A percentile compares a stretch with the other conserved stretches of the same genome.
These are phyloP conservation scores for Lupinus albus DNA, from an alignment of 306 rosid species.

Conservation along the genomic window DNA sequence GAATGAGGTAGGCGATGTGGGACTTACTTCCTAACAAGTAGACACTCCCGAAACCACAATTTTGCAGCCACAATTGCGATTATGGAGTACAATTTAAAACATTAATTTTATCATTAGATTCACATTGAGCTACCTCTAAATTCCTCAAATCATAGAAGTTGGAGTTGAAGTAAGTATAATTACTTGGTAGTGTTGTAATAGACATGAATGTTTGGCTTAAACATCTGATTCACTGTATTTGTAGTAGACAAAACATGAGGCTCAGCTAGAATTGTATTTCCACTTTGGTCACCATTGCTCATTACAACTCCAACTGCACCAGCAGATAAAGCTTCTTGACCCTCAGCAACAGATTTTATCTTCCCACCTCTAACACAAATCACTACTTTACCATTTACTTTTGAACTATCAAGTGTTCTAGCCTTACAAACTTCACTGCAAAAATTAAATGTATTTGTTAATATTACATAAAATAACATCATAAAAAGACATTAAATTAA, in stretches of 20 bases:
- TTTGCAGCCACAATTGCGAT: too few species aligned
- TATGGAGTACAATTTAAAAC: too few species aligned
- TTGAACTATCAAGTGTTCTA: too few species aligned
- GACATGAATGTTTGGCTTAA: not conserved
- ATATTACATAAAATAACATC: too few species aligned
- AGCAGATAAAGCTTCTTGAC: slow-evolving; percentile 39
- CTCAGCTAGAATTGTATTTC: slow-evolving; percentile 45
- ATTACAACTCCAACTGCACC: slow-evolving; percentile 61
- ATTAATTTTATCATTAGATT: not conserved
- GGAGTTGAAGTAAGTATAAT: not conserved
- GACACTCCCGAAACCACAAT: too few species aligned
- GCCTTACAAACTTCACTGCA: slow-evolving; percentile 33
- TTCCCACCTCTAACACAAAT: not conserved
- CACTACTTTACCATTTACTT: too few species aligned
- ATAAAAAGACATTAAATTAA: too few species aligned
- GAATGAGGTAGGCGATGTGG: too few species aligned
- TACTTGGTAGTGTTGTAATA: slow-evolving; percentile 45
- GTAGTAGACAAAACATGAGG: slow-evolving; percentile 53
- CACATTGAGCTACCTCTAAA: not conserved
- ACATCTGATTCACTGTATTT: not conserved
- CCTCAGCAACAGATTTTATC: slow-evolving; percentile 45
- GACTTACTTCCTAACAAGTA: too few species aligned
- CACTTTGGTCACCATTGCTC: slow-evolving; percentile 33
- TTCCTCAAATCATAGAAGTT: too few species aligned
- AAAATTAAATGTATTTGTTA: not conserved